phyloP scores from a whole-genome alignment of 805 yeast genomes.

The baker's yeast (Saccharomyces cerevisiae) region DNA sequence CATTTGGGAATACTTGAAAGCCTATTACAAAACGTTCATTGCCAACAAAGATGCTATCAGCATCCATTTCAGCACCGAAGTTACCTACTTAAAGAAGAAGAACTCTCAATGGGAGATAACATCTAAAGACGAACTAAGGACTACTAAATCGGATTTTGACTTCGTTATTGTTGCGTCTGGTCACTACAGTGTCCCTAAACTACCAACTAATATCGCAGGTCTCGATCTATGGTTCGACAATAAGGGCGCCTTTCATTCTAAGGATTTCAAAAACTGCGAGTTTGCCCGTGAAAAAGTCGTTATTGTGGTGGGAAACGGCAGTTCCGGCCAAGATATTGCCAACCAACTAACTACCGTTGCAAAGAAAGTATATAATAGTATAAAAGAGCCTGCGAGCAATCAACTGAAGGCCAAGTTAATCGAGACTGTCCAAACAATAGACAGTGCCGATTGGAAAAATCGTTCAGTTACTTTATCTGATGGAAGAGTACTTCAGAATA shows the following conservation, averaged over 20 bases:
- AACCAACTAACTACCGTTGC: conserved; percentile 34
- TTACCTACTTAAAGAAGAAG: conserved; percentile 13
- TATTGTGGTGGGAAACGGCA: conserved; percentile 35
- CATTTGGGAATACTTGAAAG: conserved; percentile 51
- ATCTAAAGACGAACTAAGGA: conserved; percentile 3
- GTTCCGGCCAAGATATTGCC: conserved; percentile 38
- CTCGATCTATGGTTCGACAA: conserved; percentile 30
- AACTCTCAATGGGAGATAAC: conserved; percentile 13
- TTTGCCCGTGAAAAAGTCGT: conserved; percentile 30
- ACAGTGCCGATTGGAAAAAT: conserved; percentile 18
- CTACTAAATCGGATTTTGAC: conserved; percentile 33
- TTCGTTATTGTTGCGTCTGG: conserved; percentile 37
- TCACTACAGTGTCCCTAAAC: conserved; percentile 35
- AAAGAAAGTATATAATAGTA: conserved; percentile 37
- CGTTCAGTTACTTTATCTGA: conserved; percentile 27
- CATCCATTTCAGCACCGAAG: conserved; percentile 22
- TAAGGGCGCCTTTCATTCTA: conserved; percentile 33
- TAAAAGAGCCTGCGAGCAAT: conserved; percentile 46
- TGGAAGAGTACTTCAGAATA: conserved; percentile 22
- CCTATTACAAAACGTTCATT: conserved; percentile 37
- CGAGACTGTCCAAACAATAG: conserved; percentile 25
- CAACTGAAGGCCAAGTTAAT: conserved; percentile 4
- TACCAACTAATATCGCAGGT: conserved; percentile 34
- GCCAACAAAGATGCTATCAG: conserved; percentile 23
- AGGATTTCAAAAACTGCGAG: conserved; percentile 30